Base-by-base conservation (phyloP, 1,284 basidiomycete species). In the Leccinum pachyderme region DNA sequence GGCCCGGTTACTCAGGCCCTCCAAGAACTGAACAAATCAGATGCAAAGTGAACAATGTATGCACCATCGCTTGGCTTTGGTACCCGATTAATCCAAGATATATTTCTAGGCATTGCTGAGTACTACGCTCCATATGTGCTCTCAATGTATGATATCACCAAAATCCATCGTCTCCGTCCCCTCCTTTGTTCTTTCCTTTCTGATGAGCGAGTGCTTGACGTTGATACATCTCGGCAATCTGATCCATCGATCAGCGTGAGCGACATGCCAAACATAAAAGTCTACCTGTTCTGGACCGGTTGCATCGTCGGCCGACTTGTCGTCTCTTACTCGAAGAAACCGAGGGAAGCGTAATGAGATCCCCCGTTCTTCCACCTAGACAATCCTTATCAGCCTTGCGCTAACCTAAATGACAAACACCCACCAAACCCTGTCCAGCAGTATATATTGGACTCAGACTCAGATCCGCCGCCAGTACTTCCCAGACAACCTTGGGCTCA, bases 361-460 rank as follows among this genome's bases (percentile, higher is more conserved):
- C 0, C 96, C 95, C 62, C 94, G 79, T 47, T 90, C 84, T 53
- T 93, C 93, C 32, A 88, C 84, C 93, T 93, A 61, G 50, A 51
- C 41, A 47, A 37, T 35, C 3, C 27, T 53, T 53, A 33, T 56
- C 39, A 54, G 13, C 28, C 6, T 44, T n/a, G 37, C 46, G 39
- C 39, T 22, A 9, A 27, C 53, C 18, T 8, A 50, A 50, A 49
- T 28, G 15, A 52, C 25, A 11, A n/a, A 51, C 11, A 79, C 91
- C 64, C 63, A 95, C 94, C 75, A 95, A 65, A 59, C 96, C 96
- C 71, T 95, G 91, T n/a, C 93, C 97, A 5, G 97, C 97, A 5
- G 93, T 92, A 71, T 99, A 99, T 29, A 99, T 84, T 1, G 97
- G 97, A 74, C 95, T 98, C 73, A 99, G 75, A 72, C 93, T 97